A percentile compares a stretch with the other conserved stretches of the same genome.
Conservation (phyloP, 805 yeast species). For the Yamadazyma tumulicola region DNA sequence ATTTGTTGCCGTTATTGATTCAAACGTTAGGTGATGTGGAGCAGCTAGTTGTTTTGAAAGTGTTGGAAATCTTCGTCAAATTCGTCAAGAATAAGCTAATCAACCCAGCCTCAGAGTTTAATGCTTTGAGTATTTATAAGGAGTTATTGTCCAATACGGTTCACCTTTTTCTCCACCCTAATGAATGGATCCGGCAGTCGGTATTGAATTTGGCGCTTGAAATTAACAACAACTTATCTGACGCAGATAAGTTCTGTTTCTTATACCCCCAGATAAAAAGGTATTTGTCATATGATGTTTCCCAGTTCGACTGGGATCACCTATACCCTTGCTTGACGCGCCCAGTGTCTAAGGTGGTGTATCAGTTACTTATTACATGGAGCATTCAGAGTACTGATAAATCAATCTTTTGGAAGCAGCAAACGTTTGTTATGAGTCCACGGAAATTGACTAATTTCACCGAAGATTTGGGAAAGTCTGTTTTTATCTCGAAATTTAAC, state of each 20-base stretch:
- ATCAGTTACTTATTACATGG: conserved; percentile 11
- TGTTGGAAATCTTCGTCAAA: conserved; percentile 42
- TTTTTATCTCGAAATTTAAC: conserved; percentile 9
- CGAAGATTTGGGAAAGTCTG: conserved; percentile 35
- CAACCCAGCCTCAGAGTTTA: conserved; percentile 33
- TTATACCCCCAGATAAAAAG: conserved; percentile 77
- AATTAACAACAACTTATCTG: conserved; percentile 56
- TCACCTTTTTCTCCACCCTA: conserved; percentile 76
- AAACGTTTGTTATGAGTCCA: conserved; percentile 15
- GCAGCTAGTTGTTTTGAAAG: conserved; percentile 72
- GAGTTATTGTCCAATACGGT: conserved; percentile 35
- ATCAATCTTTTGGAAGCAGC: conserved; percentile 77
- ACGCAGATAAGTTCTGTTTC: conserved; percentile 81
- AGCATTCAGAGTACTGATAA: conserved; percentile 39
- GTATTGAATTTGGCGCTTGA: conserved; percentile 59
- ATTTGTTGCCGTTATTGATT: conserved; percentile 75
- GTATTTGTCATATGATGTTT: conserved; percentile 72
- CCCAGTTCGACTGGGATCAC: conserved; percentile 61
- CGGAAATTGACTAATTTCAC: conserved; percentile 24
- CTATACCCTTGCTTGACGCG: conserved; percentile 64
- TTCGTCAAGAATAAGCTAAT: conserved; percentile 31
- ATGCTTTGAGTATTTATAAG: conserved; percentile 35
- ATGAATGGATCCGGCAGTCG: conserved; percentile 76
- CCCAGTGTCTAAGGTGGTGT: conserved; percentile 42
- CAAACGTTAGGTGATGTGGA: conserved; percentile 85